Percentiles rank a stretch among this genome's conserved stretches.
Conservation (phyloP, 2,329 filamentous ascomycete genomes). For the Lecanicillium sp. region DNA sequence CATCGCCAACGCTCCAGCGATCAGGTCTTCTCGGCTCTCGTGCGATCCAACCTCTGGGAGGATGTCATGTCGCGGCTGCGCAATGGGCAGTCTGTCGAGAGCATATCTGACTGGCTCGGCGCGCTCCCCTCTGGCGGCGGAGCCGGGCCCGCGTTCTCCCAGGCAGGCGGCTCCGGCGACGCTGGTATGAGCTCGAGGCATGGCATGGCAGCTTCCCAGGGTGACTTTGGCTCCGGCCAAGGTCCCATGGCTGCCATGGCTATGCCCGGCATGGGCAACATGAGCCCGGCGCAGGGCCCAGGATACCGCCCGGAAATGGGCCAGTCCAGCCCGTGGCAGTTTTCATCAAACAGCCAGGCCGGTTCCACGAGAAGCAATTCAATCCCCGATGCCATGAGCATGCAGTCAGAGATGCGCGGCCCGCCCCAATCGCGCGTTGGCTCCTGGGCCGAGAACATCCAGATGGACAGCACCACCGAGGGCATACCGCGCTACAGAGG, state of each 20-base stretch:
- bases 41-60: slow-evolving; percentile 42
- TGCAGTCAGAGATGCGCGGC: slow-evolving; percentile 28
- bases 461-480: slow-evolving; percentile 23
- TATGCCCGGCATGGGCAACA: slow-evolving; percentile 18
- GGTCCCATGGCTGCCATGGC: slow-evolving; percentile 21
- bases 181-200: slow-evolving; percentile 6
- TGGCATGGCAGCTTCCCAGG: slow-evolving; percentile 12
- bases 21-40: slow-evolving; percentile 46
- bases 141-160: slow-evolving; percentile 19
- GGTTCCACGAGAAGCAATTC: slow-evolving; percentile 39
- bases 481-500: slow-evolving; percentile 28
- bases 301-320: slow-evolving; percentile 30
- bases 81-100: slow-evolving; percentile 45
- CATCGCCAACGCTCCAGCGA: slow-evolving; percentile 47
- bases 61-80: slow-evolving; percentile 47
- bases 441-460: slow-evolving; percentile 40
- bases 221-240: slow-evolving; percentile 21
- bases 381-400: slow-evolving; percentile 38
- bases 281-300: slow-evolving; percentile 20
- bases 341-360: slow-evolving; percentile 37
- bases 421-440: slow-evolving; percentile 39
- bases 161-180: slow-evolving; percentile 9
- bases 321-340: slow-evolving; percentile 40
- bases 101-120: slow-evolving; percentile 47
- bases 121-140: slow-evolving; percentile 22